Base-by-base conservation (phyloP, 73 alveolate species). In the Symbiodinium natans region DNA sequence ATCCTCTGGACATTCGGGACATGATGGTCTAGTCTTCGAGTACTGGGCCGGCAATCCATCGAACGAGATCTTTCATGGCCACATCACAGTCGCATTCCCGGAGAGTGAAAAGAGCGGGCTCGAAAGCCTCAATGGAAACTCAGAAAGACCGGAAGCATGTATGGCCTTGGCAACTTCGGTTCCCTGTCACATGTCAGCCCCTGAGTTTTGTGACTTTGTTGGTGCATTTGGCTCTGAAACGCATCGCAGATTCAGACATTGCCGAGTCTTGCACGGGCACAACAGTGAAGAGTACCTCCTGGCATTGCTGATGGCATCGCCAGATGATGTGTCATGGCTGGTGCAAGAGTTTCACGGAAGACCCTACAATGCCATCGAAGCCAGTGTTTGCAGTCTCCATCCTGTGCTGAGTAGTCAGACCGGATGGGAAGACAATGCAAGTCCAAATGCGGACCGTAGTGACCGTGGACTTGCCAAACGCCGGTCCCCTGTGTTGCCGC, bases 21-120 rank as follows among this genome's bases (percentile, higher is more conserved):
- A n/a, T n/a, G n/a, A 17, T 23, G 84, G 31, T 33, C 59, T 25
- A 21, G 31, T 27, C 19, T 42, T 83, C 46, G 75, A 77, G 92
- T 92, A 92, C 86, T 92, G 98, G 98, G 92, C 92, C 3, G 98
- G 98, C 33, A 92, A 92, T 52, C 98, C 98, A 1, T 92, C 98
- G 39, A 77, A 74, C 21, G 98, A 92, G 71, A 92, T 92, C 43
- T 74, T 80, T 41, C 98, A 92, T n/a, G 98, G 98, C 36, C 98
- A 92, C 84, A 74, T 92, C 82, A 74, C 27, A 41, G 90, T 77
- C 27, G 97, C 88, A 41, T 31, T 36, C 15, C 90, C 89, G 27
- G 56, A 36, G 15, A 41, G 48, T 27, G 96, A 36, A 13, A 6
- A 43, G 29, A 34, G 23, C 6, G 52, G 59, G 11, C 25, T 27